Percentiles rank a stretch among this genome's conserved stretches.
Conservation (phyloP, 2,329 filamentous ascomycete species). For the Exserohilum rostratum region DNA sequence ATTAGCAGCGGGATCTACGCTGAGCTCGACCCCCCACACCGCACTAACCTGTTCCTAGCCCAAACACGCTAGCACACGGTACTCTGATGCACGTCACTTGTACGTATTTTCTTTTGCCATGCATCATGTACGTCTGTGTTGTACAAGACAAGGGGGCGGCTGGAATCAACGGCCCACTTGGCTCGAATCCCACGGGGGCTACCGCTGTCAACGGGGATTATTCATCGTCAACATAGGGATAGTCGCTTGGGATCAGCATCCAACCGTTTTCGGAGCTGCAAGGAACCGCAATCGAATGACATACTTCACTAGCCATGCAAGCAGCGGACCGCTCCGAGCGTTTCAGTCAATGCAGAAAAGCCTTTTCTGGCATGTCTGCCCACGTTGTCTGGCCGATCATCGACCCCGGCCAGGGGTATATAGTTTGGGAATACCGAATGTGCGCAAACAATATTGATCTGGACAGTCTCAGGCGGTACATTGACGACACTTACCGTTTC, state of each 20-base stretch:
- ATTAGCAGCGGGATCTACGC: slow-evolving; percentile 10
- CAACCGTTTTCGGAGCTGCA: not conserved
- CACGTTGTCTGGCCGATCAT: not conserved
- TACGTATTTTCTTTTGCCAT: slow-evolving; percentile 1
- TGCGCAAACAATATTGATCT: not conserved
- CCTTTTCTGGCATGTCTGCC: not conserved
- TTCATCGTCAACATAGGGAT: not conserved
- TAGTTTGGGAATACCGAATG: slow-evolving; percentile 1
- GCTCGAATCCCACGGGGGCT: not conserved
- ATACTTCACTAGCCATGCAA: not conserved
- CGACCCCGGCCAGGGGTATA: not conserved
- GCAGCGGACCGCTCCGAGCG: not conserved
- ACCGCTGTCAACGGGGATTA: not conserved
- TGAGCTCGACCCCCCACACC: not conserved
- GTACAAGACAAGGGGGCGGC: not conserved
- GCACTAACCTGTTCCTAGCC: slow-evolving; percentile 12
- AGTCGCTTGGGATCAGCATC: not conserved
- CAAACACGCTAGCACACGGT: slow-evolving; percentile 1
- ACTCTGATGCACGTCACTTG: not conserved
- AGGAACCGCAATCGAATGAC: not conserved
- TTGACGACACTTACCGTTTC: slow-evolving; percentile 1
- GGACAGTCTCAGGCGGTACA: not conserved
- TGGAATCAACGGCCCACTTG: not conserved
- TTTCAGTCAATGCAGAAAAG: not conserved
- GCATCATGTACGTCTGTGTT: not conserved